Conservation (phyloP, 2,329 filamentous ascomycete species). For the Fusarium burgessii region DNA sequence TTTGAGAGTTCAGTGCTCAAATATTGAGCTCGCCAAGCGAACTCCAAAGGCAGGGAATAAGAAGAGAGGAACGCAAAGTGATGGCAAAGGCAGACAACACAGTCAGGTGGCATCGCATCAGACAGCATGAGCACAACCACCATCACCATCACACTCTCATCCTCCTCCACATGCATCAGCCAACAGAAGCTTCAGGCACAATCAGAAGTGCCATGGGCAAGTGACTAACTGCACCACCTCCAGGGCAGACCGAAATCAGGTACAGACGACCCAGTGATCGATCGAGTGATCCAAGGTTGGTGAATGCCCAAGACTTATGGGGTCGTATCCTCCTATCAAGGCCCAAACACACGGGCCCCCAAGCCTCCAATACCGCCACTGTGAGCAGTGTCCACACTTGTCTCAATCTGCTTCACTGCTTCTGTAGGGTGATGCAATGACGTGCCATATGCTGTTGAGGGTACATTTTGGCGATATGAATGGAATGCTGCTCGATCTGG, state of each 20-base stretch:
- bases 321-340: conserved; percentile 36
- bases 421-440: conserved; percentile 37
- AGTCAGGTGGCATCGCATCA: conserved; percentile 41
- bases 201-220: conserved; percentile 25
- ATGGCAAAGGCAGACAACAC: conserved; percentile 24
- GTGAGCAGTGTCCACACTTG: conserved; percentile 43
- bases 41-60: conserved; percentile 7
- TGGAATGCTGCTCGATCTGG: conserved; percentile 26
- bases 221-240: conserved; percentile 30
- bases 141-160: conserved; percentile 37
- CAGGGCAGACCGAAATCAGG: conserved; percentile 34
- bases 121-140: conserved; percentile 36
- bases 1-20: conserved; percentile 18
- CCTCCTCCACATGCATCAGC: conserved; percentile 20
- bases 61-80: conserved; percentile 23
- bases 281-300: conserved; percentile 41
- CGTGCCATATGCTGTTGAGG: conserved; percentile 26
- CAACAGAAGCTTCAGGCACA: conserved; percentile 21
- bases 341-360: conserved; percentile 34
- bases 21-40: conserved; percentile 26
- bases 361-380: conserved; percentile 21
- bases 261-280: conserved; percentile 40
- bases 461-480: conserved; percentile 12
- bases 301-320: conserved; percentile 43
- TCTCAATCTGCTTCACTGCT: conserved; percentile 38